Evolutionary conservation across 371 early-diverging fungal genomes (phyloP).

Genomic region (Polyrhizophydium stewartii): DNA sequence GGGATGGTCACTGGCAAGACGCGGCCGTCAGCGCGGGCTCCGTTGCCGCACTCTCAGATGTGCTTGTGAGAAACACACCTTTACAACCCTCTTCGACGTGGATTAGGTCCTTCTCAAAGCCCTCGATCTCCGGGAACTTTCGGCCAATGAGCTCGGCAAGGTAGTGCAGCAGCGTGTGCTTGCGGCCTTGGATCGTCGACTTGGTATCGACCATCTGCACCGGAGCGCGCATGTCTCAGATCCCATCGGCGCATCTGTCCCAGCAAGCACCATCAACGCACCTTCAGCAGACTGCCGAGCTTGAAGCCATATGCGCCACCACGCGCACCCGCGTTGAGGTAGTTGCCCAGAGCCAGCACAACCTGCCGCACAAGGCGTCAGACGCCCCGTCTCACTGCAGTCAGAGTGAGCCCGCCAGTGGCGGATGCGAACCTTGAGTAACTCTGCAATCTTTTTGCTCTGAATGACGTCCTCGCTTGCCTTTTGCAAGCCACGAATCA

Average conservation of each 20-base stretch:
- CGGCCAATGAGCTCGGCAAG: slow-evolving; percentile 37
- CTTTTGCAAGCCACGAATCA: slow-evolving; percentile 18
- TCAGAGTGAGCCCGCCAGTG: background rate
- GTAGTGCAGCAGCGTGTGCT: slow-evolving; percentile 49
- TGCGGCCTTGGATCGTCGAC: slow-evolving; percentile 30
- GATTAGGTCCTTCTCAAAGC: slow-evolving; percentile 32
- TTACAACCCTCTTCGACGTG: slow-evolving; percentile 45
- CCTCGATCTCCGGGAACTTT: slow-evolving; percentile 36
- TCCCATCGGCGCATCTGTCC: no score
- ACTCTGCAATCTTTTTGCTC: slow-evolving; percentile 38
- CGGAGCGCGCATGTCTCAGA: no score
- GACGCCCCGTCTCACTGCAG: background rate
- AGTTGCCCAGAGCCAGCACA: slow-evolving; percentile 51
- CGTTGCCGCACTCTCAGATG: no score
- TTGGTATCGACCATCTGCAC: slow-evolving; percentile 42
- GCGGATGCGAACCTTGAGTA: slow-evolving; percentile 29
- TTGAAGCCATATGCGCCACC: slow-evolving; percentile 60
- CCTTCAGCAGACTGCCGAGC: slow-evolving; percentile 41
- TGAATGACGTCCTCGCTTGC: slow-evolving; percentile 38
- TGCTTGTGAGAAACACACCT: no score
- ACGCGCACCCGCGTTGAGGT: slow-evolving; percentile 47
- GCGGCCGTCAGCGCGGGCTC: no score
- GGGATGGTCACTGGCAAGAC: slow-evolving; percentile 32
- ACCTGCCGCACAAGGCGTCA: slow-evolving; percentile 15
- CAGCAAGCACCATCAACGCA: slow-evolving; percentile 4